These are phyloP conservation scores for Apiospora kogelbergensis DNA, from an alignment of 2,329 filamentous ascomycete species.

Conservation along the genomic window DNA sequence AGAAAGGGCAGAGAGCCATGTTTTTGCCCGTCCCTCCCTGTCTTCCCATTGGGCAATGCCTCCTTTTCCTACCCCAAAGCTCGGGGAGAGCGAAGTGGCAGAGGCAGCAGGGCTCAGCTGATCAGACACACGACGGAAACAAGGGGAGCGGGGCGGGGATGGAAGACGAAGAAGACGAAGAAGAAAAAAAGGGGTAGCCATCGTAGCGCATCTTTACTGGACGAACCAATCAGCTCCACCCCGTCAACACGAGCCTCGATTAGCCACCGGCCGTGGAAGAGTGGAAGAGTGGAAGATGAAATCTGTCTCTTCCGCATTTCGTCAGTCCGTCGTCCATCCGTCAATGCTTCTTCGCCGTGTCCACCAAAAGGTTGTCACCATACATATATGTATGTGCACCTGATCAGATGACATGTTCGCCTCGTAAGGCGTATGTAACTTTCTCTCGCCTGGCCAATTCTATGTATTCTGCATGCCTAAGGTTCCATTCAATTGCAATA, in stretches of 20 bases:
- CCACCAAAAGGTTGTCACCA: neutral
- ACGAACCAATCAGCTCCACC: neutral
- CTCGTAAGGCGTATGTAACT: neutral
- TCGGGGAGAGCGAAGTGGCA: neutral
- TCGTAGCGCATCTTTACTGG: constrained; percentile 4
- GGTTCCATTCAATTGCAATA: neutral
- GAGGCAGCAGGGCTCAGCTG: constrained; percentile 1
- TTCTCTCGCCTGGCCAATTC: neutral
- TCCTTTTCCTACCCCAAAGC: neutral
- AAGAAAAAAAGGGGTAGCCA: constrained; percentile 4
- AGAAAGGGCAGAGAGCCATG: no score
- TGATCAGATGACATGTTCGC: neutral
- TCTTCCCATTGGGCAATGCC: neutral
- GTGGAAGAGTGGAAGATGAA: neutral
- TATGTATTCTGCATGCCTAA: no score
- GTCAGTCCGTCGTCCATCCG: neutral
- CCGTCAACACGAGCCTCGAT: constrained; percentile 8
- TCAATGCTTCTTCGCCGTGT: neutral
- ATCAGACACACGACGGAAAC: neutral
- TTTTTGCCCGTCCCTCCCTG: neutral
- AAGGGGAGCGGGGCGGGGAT: neutral
- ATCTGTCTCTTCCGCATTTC: constrained; percentile 5
- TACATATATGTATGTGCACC: neutral
- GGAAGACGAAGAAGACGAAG: neutral
- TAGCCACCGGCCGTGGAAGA: neutral